Base-by-base conservation (phyloP, 345 rosid genomes). In the Linum lewisii region DNA sequence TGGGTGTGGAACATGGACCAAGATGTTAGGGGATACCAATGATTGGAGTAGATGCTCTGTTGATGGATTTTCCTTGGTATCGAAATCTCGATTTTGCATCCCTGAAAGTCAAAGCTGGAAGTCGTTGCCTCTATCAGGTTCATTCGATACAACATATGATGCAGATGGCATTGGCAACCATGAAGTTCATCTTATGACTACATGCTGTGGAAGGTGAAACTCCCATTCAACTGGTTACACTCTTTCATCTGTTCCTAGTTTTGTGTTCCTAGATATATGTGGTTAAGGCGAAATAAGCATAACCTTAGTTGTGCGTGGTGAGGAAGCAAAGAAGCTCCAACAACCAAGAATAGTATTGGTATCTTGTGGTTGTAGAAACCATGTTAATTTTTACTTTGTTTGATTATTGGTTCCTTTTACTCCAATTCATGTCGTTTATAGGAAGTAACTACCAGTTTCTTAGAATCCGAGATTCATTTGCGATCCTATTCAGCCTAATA, bases 1-100 rank as follows among this genome's bases (percentile, higher is more conserved):
- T 64, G 92, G 90, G 64, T 78, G 85, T 64, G 98, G 98, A 75
- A 88, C 96, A 26, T 88, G 96, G 96, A 69, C 63, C 24, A 84
- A 70, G 69, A 75, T 62, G 25, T 64, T 91, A 51, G 57, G 66
- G 67, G 70, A 59, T 24, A 42, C 79, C 7, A 67, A 76, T 68
- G 73, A 60, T 58, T 86, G 98, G 98, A 81, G 71, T 21, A 80
- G 85, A 65, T 76, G 90, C 72, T 78, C 57, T 73, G 95, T 88
- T 64, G 96, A 91, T 77, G 70, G 65, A 1, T 73, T 72, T 61
- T 24, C 36, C 68, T 58, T 68, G 58, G 78, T 78, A 45, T 66
- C 72, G 24, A 71, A 79, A 64, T 90, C 96, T 61, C 79, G 75
- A 29, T 82, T 79, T 78, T 88, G 96, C 71, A 79, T 81, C 67